These are phyloP conservation scores for Ceratocystis diversiconidia DNA, from an alignment of 2,329 filamentous ascomycete species.

Conservation along the genomic window DNA sequence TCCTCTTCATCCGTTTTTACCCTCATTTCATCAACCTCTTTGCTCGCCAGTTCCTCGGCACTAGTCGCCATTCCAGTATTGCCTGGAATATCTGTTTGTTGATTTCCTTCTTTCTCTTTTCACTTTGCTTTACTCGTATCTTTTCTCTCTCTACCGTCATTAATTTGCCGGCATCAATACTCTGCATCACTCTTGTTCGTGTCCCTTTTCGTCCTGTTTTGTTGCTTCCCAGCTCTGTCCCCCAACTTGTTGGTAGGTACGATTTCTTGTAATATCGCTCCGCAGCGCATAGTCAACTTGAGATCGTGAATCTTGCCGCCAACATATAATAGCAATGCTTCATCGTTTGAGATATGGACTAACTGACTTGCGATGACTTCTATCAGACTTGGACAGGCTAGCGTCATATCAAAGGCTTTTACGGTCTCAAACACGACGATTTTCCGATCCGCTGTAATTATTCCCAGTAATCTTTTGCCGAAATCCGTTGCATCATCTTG, in stretches of 20 bases:
- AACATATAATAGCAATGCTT: not conserved
- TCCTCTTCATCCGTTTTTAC: not conserved
- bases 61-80: conserved; percentile 7
- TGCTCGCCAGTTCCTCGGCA: not conserved
- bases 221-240: not conserved
- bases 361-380: not conserved
- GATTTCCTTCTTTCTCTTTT: not conserved
- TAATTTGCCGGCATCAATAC: conserved; percentile 6
- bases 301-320: not conserved
- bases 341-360: not conserved
- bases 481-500: not conserved
- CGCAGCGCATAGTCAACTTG: not conserved
- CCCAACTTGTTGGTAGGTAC: not conserved
- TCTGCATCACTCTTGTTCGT: conserved; percentile 9
- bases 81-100: not conserved
- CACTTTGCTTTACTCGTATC: not conserved
- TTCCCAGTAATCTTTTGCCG: not conserved
- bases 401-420: not conserved
- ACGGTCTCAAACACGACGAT: not conserved
- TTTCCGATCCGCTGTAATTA: not conserved
- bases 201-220: not conserved
- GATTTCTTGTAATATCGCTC: not conserved
- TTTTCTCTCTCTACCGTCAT: not conserved
- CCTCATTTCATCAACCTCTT: not conserved
- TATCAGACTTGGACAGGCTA: not conserved